Evolutionary conservation across 345 rosid species (phyloP).

Genomic region (Populus nigra): DNA sequence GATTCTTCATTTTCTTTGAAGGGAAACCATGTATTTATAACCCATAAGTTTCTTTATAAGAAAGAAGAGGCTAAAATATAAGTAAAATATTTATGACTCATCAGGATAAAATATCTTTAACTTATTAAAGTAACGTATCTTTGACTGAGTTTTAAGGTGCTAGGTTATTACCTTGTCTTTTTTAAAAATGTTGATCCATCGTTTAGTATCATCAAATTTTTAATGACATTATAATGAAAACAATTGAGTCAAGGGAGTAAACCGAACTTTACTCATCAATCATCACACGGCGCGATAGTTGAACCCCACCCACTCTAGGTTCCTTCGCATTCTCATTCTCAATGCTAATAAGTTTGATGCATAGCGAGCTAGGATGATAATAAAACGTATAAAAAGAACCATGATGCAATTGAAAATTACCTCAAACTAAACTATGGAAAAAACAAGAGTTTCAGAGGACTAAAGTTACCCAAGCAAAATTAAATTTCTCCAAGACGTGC

Average conservation of each 20-base stretch:
- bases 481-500: background rate
- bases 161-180: no score
- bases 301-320: background rate
- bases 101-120: fast-evolving
- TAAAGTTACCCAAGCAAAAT: background rate
- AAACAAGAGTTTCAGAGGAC: background rate
- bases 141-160: no score
- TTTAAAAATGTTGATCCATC: no score
- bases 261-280: background rate
- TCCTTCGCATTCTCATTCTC: background rate
- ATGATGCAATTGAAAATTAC: no score
- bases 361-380: no score
- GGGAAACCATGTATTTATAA: fast-evolving
- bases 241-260: background rate
- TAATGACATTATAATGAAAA: background rate
- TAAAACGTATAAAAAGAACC: no score
- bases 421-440: background rate
- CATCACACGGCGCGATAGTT: background rate
- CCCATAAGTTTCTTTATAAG: fast-evolving
- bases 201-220: no score
- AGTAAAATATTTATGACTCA: no score
- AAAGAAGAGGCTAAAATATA: no score
- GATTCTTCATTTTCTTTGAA: no score
- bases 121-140: no score
- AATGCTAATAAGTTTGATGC: background rate